Conservation (phyloP, 2,329 filamentous ascomycete genomes). For the Sarocladium strictum region DNA sequence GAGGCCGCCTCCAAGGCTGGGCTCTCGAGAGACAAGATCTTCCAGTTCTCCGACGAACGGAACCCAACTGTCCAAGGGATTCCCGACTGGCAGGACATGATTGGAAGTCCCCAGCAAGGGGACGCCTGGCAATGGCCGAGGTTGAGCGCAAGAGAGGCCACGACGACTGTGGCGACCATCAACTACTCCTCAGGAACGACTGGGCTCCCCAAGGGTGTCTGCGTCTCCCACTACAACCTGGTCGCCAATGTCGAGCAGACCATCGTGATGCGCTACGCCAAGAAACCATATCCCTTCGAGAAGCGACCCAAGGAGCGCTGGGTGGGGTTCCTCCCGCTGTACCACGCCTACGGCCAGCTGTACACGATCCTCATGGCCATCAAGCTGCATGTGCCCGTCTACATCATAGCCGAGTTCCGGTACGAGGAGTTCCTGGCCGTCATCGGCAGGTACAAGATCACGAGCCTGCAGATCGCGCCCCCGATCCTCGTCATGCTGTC, state of each 20-base stretch:
- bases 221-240: conserved; percentile 42
- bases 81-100: conserved; percentile 34
- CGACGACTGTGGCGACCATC: conserved; percentile 33
- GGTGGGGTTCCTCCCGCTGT: conserved; percentile 60
- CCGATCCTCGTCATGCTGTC: conserved; percentile 53
- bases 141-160: conserved; percentile 28
- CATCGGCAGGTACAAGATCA: conserved; percentile 47
- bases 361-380: conserved; percentile 42
- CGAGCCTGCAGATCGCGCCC: conserved; percentile 46
- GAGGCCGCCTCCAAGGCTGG: conserved; percentile 34
- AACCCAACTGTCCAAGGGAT: conserved; percentile 25
- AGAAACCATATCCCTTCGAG: conserved; percentile 27
- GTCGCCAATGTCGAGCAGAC: conserved; percentile 45
- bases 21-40: conserved; percentile 36
- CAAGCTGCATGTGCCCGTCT: conserved; percentile 39
- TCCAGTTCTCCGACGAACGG: conserved; percentile 39
- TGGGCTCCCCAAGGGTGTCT: conserved; percentile 45
- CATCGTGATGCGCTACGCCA: conserved; percentile 36
- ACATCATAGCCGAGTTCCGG: conserved; percentile 51
- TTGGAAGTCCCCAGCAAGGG: conserved; percentile 26
- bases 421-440: conserved; percentile 46
- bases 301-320: conserved; percentile 38
- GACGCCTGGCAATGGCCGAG: conserved; percentile 34
- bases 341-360: conserved; percentile 54
- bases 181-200: conserved; percentile 48